phyloP scores from a whole-genome alignment of 1,139 yeast species.

The Diutina rugosa region DNA sequence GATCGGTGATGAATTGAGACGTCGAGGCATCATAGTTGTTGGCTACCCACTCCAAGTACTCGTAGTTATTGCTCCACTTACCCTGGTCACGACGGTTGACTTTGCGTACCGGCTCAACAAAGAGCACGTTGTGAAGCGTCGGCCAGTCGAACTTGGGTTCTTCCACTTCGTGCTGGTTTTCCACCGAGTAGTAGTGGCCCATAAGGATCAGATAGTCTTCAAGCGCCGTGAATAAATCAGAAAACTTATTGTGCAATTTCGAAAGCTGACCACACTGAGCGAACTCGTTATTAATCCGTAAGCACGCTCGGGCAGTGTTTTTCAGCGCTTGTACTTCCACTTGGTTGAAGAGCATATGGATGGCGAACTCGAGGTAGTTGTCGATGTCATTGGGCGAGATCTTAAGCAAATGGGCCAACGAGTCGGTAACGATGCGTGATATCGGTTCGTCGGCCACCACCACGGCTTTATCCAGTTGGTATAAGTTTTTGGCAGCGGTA shows the following conservation, averaged over 20 bases:
- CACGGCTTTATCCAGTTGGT: neutral
- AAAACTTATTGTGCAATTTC: constrained; percentile 26
- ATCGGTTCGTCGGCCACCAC: neutral
- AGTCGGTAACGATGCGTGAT: constrained; percentile 10
- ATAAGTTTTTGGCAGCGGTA: neutral
- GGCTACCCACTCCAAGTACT: constrained; percentile 16
- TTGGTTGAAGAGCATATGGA: constrained; percentile 35
- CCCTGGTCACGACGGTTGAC: constrained; percentile 16
- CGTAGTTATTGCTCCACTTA: constrained; percentile 18
- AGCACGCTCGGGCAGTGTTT: constrained; percentile 41
- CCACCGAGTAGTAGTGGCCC: constrained; percentile 20
- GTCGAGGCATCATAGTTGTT: constrained; percentile 7
- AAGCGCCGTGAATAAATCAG: constrained; percentile 20
- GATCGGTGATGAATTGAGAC: constrained; percentile 15
- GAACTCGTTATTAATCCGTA: constrained; percentile 59
- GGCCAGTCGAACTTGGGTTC: constrained; percentile 15
- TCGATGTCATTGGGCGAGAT: constrained; percentile 20
- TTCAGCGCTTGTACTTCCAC: constrained; percentile 38
- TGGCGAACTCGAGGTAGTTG: constrained; percentile 19
- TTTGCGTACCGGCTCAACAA: constrained; percentile 13
- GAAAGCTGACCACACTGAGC: constrained; percentile 38
- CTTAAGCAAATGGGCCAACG: constrained; percentile 15
- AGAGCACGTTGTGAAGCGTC: constrained; percentile 13
- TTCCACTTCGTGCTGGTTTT: constrained; percentile 5
- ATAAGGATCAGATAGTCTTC: constrained; percentile 30